Conservation (phyloP, 768 basidiomycete species). For the Cystofilobasidium macerans region DNA sequence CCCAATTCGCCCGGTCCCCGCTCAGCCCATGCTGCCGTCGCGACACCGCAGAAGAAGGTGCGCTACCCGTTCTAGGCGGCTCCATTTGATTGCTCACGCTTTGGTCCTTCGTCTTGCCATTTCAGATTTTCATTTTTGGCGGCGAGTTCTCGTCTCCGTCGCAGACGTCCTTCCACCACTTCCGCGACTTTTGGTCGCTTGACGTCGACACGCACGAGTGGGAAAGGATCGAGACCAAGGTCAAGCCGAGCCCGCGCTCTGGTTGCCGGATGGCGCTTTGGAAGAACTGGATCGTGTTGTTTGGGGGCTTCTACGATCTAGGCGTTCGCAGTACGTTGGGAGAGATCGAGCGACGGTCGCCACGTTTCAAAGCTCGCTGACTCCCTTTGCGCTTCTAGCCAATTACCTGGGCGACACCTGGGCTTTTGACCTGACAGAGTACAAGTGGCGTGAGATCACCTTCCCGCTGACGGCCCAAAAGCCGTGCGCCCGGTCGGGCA, state of each 20-base stretch:
- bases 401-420: conserved; percentile 70
- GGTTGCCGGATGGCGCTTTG: conserved; percentile 74
- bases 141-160: conserved; percentile 77
- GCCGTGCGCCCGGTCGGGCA: conserved; percentile 53
- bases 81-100: too few relatives aligned
- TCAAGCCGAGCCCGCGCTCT: conserved; percentile 64
- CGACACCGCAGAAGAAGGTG: conserved; percentile 62
- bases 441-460: conserved; percentile 70
- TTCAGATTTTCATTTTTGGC: conserved; percentile 64
- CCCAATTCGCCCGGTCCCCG: conserved; percentile 77
- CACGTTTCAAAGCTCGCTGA: not conserved
- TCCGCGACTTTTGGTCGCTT: conserved; percentile 73
- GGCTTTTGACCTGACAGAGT: conserved; percentile 75
- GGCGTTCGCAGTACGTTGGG: conserved; percentile 52
- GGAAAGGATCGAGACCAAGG: conserved; percentile 80
- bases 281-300: conserved; percentile 77
- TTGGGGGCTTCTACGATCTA: conserved; percentile 83
- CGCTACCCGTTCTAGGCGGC: too few relatives aligned
- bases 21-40: conserved; percentile 72
- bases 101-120: too few relatives aligned
- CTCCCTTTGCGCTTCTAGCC: conserved; percentile 42
- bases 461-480: conserved; percentile 57
- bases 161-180: conserved; percentile 68
- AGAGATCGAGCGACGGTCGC: not conserved
- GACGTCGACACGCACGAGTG: conserved; percentile 66